Conservation (phyloP, 2,329 filamentous ascomycete species). For the Epichloe aotearoae region DNA sequence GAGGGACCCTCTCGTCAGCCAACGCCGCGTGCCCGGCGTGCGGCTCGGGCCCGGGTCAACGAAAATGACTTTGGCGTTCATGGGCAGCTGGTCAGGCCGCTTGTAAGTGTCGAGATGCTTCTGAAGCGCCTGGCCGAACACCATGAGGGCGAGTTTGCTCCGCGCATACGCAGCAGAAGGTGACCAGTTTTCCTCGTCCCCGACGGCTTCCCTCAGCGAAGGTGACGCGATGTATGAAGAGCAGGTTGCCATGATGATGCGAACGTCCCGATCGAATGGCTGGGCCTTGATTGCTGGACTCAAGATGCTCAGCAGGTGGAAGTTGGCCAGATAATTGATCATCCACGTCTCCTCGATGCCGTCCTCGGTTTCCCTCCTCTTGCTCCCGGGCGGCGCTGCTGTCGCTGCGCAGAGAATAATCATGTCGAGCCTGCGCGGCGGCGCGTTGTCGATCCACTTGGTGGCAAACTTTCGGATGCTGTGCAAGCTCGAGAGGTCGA, state of each 20-base stretch:
- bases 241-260: constrained; percentile 77
- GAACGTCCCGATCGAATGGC: constrained; percentile 84
- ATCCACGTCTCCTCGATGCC: constrained; percentile 86
- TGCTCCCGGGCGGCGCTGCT: constrained; percentile 53
- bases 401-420: constrained; percentile 76
- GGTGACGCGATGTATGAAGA: constrained; percentile 74
- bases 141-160: constrained; percentile 69
- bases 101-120: constrained; percentile 79
- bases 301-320: constrained; percentile 83
- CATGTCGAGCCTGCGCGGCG: constrained; percentile 80
- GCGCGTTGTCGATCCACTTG: constrained; percentile 93
- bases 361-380: constrained; percentile 52
- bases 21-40: constrained; percentile 77
- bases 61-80: constrained; percentile 71
- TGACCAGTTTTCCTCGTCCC: constrained; percentile 36
- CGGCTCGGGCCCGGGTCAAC: constrained; percentile 77
- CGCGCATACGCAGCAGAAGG: constrained; percentile 46
- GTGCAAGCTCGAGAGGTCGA: constrained; percentile 78
- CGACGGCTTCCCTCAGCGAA: constrained; percentile 42
- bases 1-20: constrained; percentile 73
- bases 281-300: constrained; percentile 83
- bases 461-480: constrained; percentile 89
- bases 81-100: constrained; percentile 69
- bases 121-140: constrained; percentile 82
- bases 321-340: constrained; percentile 90